Percentiles rank a stretch among this genome's conserved stretches.
Evolutionary conservation across 2,329 filamentous ascomycete species (phyloP).

Genomic region (Eutypa lata): DNA sequence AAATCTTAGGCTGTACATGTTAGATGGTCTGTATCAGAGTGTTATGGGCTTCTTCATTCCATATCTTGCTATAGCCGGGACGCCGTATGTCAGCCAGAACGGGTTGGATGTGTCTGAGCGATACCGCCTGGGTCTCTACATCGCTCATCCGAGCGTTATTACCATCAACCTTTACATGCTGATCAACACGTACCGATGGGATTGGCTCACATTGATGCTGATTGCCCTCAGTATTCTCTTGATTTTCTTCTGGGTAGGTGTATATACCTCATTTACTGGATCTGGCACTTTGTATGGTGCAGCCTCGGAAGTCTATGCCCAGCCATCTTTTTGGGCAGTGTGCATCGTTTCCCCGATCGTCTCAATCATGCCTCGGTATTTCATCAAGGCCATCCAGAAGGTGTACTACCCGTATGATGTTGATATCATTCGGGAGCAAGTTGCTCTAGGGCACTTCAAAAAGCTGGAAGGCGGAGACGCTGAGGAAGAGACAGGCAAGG

Average conservation of each 20-base stretch:
- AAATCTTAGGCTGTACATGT: slow-evolving; percentile 75
- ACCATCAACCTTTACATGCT: slow-evolving; percentile 93
- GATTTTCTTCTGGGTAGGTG: slow-evolving; percentile 93
- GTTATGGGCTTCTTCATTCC: slow-evolving; percentile 91
- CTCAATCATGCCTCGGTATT: slow-evolving; percentile 83
- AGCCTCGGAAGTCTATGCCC: slow-evolving; percentile 73
- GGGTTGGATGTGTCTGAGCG: slow-evolving; percentile 78
- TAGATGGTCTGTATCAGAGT: slow-evolving; percentile 92
- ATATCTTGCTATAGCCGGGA: slow-evolving; percentile 72
- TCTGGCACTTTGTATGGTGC: slow-evolving; percentile 67
- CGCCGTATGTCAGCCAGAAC: slow-evolving; percentile 65
- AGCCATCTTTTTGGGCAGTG: slow-evolving; percentile 83
- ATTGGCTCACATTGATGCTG: slow-evolving; percentile 89
- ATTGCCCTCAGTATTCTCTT: slow-evolving; percentile 79
- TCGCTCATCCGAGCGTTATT: slow-evolving; percentile 79
- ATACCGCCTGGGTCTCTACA: slow-evolving; percentile 80
- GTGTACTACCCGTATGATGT: slow-evolving; percentile 90
- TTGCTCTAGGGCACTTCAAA: slow-evolving; percentile 77
- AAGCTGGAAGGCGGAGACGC: slow-evolving; percentile 49
- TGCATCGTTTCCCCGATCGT: slow-evolving; percentile 76
- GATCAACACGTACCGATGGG: slow-evolving; percentile 96
- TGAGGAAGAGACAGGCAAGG: slow-evolving; percentile 34
- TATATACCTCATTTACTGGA: slow-evolving; percentile 61
- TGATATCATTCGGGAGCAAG: slow-evolving; percentile 93
- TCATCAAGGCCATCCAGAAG: slow-evolving; percentile 85